These are phyloP conservation scores for Craspedostauros australis DNA, from an alignment of 108 stramenopile genomes.

Conservation along the genomic window DNA sequence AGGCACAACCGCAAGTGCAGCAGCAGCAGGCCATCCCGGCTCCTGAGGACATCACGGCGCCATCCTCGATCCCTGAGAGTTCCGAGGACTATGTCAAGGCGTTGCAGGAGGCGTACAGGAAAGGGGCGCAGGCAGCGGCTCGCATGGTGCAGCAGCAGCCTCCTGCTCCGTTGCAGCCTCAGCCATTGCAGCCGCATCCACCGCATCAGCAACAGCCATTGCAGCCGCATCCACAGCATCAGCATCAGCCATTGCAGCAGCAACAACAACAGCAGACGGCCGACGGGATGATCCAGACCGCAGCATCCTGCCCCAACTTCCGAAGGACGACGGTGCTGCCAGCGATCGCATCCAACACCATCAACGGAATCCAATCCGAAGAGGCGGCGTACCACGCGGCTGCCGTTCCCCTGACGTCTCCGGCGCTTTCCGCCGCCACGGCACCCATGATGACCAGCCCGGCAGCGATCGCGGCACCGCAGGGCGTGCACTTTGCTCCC, in stretches of 20 bases:
- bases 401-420: no score
- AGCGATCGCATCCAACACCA: no score
- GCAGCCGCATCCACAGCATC: slow-evolving; percentile 9
- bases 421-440: no score
- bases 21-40: background rate
- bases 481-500: no score
- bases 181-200: slow-evolving; percentile 7
- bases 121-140: slow-evolving; percentile 66
- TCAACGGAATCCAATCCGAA: no score
- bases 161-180: no score
- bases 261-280: slow-evolving; percentile 16
- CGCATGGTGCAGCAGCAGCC: slow-evolving; percentile 18
- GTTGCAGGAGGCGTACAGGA: slow-evolving; percentile 76
- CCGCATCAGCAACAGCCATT: slow-evolving; percentile 10
- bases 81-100: slow-evolving; percentile 78
- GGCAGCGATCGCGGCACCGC: no score
- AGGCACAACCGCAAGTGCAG: background rate
- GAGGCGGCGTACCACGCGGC: no score
- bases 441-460: no score
- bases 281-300: slow-evolving; percentile 20
- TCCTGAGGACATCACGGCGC: slow-evolving; percentile 5
- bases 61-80: slow-evolving; percentile 35
- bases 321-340: no score
- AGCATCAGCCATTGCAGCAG: background rate
- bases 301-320: slow-evolving; percentile 52